These are phyloP conservation scores for Tetrastigma voinierianum DNA, from an alignment of 164 flowering plant species.

Conservation along the genomic window DNA sequence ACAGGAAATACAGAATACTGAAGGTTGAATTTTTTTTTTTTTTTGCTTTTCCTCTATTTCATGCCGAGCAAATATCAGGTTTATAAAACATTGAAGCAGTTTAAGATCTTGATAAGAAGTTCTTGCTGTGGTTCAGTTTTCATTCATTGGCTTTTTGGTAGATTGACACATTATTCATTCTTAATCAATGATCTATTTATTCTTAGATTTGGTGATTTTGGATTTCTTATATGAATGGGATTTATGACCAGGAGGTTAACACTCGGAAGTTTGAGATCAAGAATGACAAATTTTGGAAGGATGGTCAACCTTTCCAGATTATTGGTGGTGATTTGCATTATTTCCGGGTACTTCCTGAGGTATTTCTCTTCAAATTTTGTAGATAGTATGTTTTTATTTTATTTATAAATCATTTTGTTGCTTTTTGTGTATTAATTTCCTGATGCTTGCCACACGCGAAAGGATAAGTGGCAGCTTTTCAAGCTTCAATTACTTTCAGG, in stretches of 20 bases:
- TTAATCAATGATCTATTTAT: not conserved
- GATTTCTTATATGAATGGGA: not conserved
- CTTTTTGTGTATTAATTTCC: not conserved
- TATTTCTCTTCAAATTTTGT: constrained; percentile 13
- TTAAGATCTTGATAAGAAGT: no score
- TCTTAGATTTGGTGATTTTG: not conserved
- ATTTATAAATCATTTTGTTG: not conserved
- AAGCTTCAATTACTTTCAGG: not conserved
- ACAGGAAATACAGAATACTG: no score
- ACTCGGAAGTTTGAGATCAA: constrained; percentile 58
- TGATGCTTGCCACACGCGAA: not conserved
- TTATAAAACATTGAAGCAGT: no score
- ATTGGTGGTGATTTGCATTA: constrained; percentile 95
- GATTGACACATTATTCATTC: not conserved
- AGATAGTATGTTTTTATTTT: no score
- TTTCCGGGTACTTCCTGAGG: constrained; percentile 82
- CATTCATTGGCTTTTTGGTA: not conserved
- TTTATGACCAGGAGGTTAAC: constrained; percentile 27
- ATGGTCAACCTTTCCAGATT: constrained; percentile 68
- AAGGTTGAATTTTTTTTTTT: no score
- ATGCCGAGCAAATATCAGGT: no score
- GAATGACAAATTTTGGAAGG: constrained; percentile 83
- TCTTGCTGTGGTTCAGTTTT: not conserved
- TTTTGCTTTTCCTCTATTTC: no score
- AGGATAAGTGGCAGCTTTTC: not conserved